Evolutionary conservation across 306 rosid species (phyloP).

Genomic region (Trichosanthes cucumerina): DNA sequence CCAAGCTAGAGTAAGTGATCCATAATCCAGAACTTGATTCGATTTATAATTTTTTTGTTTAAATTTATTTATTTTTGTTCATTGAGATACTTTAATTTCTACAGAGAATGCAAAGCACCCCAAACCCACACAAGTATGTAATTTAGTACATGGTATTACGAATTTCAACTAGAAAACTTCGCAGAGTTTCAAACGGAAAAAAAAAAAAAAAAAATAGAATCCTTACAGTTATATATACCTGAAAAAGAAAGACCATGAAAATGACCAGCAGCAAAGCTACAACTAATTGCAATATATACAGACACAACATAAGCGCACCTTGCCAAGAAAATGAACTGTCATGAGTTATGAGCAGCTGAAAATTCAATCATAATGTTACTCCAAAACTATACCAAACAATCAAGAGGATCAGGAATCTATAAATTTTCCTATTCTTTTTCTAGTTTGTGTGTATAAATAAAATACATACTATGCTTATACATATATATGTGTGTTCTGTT

Average conservation of each 20-base stretch:
- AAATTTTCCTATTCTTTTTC: background rate
- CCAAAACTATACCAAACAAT: background rate
- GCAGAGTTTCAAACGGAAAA: too few species aligned
- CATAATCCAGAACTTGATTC: too few species aligned
- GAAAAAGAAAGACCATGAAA: background rate
- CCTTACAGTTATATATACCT: background rate
- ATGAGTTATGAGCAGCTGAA: background rate
- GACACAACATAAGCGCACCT: background rate
- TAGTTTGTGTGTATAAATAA: conserved; percentile 1
- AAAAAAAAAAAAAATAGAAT: too few species aligned
- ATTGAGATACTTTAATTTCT: too few species aligned
- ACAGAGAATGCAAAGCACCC: too few species aligned
- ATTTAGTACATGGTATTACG: too few species aligned
- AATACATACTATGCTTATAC: background rate
- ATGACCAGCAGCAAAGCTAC: background rate
- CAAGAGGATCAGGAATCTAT: background rate
- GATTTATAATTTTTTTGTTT: too few species aligned
- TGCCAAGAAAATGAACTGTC: background rate
- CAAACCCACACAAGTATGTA: too few species aligned
- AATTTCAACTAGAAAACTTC: too few species aligned
- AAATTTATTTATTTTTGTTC: too few species aligned
- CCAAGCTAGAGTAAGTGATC: too few species aligned
- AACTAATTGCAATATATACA: background rate
- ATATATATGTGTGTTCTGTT: background rate
- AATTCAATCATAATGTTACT: background rate